A percentile compares a stretch with the other conserved stretches of the same genome.
Evolutionary conservation across 139 green algal species (phyloP).

Genomic region (Coelastrella sp.): DNA sequence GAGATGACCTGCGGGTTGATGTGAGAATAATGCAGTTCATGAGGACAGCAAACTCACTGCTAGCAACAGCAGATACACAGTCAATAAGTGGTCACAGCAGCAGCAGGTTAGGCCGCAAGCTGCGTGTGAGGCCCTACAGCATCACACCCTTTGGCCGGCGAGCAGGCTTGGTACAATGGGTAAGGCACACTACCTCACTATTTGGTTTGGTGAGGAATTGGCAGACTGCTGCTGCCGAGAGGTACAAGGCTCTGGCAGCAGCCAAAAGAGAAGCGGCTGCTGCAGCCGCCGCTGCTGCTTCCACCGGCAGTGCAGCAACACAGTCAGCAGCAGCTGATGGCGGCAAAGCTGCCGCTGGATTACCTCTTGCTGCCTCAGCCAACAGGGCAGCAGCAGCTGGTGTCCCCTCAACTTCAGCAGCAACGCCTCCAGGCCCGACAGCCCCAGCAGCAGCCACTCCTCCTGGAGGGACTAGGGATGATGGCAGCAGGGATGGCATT

Average conservation of each 20-base stretch:
- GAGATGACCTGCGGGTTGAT: constrained; percentile 92
- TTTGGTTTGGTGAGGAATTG: constrained; percentile 84
- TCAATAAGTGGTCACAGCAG: neutral
- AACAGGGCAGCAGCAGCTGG: too few relatives aligned
- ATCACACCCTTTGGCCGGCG: constrained; percentile 84
- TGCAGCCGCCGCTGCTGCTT: constrained; percentile 34
- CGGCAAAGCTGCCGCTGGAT: neutral
- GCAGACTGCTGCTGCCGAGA: constrained; percentile 70
- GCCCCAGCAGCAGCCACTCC: constrained; percentile 17
- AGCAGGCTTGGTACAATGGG: constrained; percentile 91
- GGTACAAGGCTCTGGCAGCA: constrained; percentile 62
- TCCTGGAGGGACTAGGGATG: neutral
- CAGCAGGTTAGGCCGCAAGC: neutral
- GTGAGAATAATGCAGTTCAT: constrained; percentile 88
- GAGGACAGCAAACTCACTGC: constrained; percentile 59
- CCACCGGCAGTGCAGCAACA: constrained; percentile 30
- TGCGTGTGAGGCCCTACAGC: constrained; percentile 65
- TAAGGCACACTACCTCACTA: constrained; percentile 81
- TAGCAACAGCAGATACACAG: constrained; percentile 49
- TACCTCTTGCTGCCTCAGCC: too few relatives aligned
- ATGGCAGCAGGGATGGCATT: neutral
- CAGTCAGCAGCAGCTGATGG: constrained; percentile 41
- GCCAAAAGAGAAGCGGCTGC: constrained; percentile 41
- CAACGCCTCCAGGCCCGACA: neutral
- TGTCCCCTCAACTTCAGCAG: neutral